These are phyloP conservation scores for Scheffersomyces lignosus DNA, from an alignment of 805 yeast species.

Conservation along the genomic window DNA sequence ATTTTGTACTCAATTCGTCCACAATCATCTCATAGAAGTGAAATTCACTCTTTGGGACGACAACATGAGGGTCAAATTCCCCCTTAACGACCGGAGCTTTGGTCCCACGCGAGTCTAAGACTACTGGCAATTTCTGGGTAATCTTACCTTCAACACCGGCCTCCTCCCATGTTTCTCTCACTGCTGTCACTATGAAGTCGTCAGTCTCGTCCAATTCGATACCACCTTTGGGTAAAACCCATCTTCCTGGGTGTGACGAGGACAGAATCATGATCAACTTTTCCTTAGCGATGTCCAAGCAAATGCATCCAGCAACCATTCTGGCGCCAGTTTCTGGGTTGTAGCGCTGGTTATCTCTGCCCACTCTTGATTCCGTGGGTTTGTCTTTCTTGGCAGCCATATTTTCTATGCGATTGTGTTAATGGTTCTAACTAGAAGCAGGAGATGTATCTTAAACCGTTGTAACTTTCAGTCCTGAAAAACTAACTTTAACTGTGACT, in stretches of 20 bases:
- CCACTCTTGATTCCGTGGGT: slow-evolving; percentile 38
- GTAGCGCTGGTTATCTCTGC: slow-evolving; percentile 58
- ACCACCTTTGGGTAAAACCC: slow-evolving; percentile 97
- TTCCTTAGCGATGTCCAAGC: slow-evolving; percentile 55
- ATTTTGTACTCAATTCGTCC: slow-evolving; percentile 51
- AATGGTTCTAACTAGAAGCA: background rate
- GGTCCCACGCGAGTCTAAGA: slow-evolving; percentile 53
- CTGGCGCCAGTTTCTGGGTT: slow-evolving; percentile 71
- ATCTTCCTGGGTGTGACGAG: slow-evolving; percentile 60
- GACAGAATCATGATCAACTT: slow-evolving; percentile 81
- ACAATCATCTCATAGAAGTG: slow-evolving; percentile 82
- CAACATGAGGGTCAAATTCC: slow-evolving; percentile 32
- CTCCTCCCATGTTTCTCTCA: slow-evolving; percentile 97
- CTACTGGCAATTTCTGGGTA: slow-evolving; percentile 55
- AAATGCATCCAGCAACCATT: slow-evolving; percentile 90
- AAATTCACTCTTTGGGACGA: slow-evolving; percentile 79
- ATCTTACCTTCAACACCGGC: slow-evolving; percentile 83
- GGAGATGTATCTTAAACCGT: too few species aligned
- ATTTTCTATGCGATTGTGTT: too few species aligned
- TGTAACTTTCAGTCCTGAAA: too few species aligned
- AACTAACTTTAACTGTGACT: too few species aligned
- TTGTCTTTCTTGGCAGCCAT: too few species aligned
- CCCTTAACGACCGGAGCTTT: slow-evolving; percentile 38
- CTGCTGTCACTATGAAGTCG: slow-evolving; percentile 54
- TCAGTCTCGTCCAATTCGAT: slow-evolving; percentile 78